Base-by-base conservation (phyloP, 352 stramenopile genomes). In the Plasmopara halstedii region DNA sequence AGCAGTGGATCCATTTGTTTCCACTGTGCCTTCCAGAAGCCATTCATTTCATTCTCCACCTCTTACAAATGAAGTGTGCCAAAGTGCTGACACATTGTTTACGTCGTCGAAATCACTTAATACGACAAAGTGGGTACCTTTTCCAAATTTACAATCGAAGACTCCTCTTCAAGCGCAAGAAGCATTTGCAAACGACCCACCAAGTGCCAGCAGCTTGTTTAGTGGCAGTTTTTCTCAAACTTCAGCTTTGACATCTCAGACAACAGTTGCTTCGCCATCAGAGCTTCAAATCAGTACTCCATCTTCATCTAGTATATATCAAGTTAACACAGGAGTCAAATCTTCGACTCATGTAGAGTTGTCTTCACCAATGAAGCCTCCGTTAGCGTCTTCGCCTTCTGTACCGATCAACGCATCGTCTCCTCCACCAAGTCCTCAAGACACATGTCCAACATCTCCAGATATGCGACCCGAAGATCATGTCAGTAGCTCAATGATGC, bases 391-490 rank as follows among this genome's bases (percentile, higher is more conserved):
- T 29, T 10, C 25, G 25, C 25, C 7, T 27, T 27, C 23, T 9
- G 4, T 27, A 4, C 4, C 8, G 23, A 27, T 8, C 23, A 4
- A 27, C 23, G 23, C 23, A 8, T 27, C 23, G 4, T 27, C 23
- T 27, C 8, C 8, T 4, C 23, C 4, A 8, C 23, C 23, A 27
- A n/a, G n/a, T n/a, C n/a, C n/a, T n/a, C 23, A 27, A 27, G 23
- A 27, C 25, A 29, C 25, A 1, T 17, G 31, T 17, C 6, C 31
- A 17, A 2, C 26, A 39, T 62, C 56, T 49, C 47, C 50, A 35
- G 46, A 43, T 14, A 52, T 53, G 35, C 45, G 46, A 7, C 39
- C 47, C 7, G 55, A 65, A 46, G 34, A 64, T 13, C 40, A 57
- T 34, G 21, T 58, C 5, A 42, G 40, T 20, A 15, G 45, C 40